A percentile compares a stretch with the other conserved stretches of the same genome.
These are phyloP conservation scores for Emergomyces orientalis DNA, from an alignment of 2,329 filamentous ascomycete genomes.

Conservation along the genomic window DNA sequence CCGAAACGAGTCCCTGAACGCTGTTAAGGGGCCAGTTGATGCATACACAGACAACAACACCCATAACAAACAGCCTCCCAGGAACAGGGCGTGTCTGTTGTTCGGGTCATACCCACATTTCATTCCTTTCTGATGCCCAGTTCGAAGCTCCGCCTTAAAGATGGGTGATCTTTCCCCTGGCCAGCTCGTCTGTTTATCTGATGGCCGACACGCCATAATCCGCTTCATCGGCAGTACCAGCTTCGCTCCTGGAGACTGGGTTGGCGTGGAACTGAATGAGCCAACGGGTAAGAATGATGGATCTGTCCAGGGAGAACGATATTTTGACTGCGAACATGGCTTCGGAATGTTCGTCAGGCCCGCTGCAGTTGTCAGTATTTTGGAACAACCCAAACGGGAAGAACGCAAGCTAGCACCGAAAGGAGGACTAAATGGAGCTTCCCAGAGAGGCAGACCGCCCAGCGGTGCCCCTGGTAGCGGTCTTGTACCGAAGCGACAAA, in stretches of 20 bases:
- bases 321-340: constrained; percentile 66
- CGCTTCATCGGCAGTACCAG: constrained; percentile 71
- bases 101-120: too few species aligned
- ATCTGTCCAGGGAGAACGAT: constrained; percentile 74
- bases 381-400: constrained; percentile 27
- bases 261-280: constrained; percentile 80
- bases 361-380: constrained; percentile 51
- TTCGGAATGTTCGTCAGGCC: constrained; percentile 83
- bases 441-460: constrained; percentile 33
- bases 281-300: constrained; percentile 88
- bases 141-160: constrained; percentile 9
- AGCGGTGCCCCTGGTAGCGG: constrained; percentile 29
- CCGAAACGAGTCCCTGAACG: neutral
- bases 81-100: neutral
- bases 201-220: constrained; percentile 66
- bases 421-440: constrained; percentile 21
- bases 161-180: constrained; percentile 43
- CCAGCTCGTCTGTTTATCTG: constrained; percentile 67
- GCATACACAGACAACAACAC: neutral
- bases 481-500: constrained; percentile 34
- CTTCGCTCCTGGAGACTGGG: constrained; percentile 76
- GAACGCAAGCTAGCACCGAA: constrained; percentile 18
- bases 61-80: neutral
- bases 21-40: neutral
- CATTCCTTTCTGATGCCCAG: constrained; percentile 1